Evolutionary conservation across 768 basidiomycete species (phyloP).

Genomic region (Panellus pusillus): DNA sequence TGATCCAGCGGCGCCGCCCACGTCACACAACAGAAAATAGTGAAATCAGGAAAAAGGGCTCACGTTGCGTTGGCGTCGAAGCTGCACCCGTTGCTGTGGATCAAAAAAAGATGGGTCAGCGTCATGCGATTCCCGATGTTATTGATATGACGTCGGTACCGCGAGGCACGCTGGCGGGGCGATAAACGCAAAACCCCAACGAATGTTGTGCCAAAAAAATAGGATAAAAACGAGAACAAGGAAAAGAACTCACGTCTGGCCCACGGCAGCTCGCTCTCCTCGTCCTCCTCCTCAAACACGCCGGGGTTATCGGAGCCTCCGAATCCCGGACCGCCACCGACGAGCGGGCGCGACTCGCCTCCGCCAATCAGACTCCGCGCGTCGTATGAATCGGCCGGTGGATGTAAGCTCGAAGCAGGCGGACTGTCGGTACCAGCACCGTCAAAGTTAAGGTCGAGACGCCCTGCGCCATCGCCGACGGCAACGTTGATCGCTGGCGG

Average conservation of each 20-base stretch:
- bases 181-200: neutral
- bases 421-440: constrained; percentile 22
- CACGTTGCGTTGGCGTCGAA: too few relatives aligned
- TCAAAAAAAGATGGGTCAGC: neutral
- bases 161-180: neutral
- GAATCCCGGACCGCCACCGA: neutral
- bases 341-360: constrained; percentile 47
- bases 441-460: constrained; percentile 59
- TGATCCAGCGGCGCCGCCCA: too few relatives aligned
- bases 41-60: too few relatives aligned
- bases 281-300: constrained; percentile 16
- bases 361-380: constrained; percentile 46
- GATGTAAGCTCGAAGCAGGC: too few relatives aligned
- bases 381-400: constrained; percentile 18
- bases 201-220: neutral
- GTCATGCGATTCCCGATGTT: neutral
- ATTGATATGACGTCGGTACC: neutral
- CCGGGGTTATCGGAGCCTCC: too few relatives aligned
- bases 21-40: too few relatives aligned
- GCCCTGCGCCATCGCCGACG: constrained; percentile 57
- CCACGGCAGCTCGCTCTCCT: constrained; percentile 23
- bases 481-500: constrained; percentile 39
- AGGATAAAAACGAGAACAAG: neutral
- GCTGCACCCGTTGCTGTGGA: too few relatives aligned
- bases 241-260: constrained; percentile 12